Evolutionary conservation across 2,329 filamentous ascomycete genomes (phyloP).

Genomic region (Fusarium buxicola): DNA sequence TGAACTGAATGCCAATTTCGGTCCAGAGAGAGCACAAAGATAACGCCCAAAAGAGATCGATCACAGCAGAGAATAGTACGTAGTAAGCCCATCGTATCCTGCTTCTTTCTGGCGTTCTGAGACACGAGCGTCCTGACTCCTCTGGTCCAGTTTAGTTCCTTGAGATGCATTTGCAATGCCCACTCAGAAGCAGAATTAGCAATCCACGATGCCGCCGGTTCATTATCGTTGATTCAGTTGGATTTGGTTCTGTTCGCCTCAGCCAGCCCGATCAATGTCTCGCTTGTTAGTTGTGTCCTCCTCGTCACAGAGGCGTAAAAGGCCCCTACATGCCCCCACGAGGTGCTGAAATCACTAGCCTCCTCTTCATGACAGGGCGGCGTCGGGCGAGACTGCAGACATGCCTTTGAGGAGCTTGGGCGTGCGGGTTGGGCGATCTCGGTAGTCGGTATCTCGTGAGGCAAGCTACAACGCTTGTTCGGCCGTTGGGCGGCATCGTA

Average conservation of each 20-base stretch:
- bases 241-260: slow-evolving; percentile 8
- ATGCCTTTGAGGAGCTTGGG: slow-evolving; percentile 7
- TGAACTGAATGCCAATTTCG: slow-evolving; percentile 1
- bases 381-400: slow-evolving; percentile 25
- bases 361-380: slow-evolving; percentile 26
- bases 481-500: slow-evolving; percentile 26
- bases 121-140: slow-evolving; percentile 29
- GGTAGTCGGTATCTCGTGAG: slow-evolving; percentile 14
- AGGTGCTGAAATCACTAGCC: slow-evolving; percentile 33
- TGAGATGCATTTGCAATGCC: slow-evolving; percentile 22
- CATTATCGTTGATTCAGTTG: slow-evolving; percentile 32
- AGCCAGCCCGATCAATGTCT: slow-evolving; percentile 29
- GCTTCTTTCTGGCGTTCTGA: slow-evolving; percentile 30
- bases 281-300: slow-evolving; percentile 29
- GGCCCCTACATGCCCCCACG: slow-evolving; percentile 1
- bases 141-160: slow-evolving; percentile 3
- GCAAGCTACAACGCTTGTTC: slow-evolving; percentile 3
- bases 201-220: slow-evolving; percentile 16
- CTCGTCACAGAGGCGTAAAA: slow-evolving; percentile 17
- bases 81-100: slow-evolving; percentile 15
- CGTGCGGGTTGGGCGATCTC: slow-evolving; percentile 12
- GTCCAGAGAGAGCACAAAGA: slow-evolving; percentile 15
- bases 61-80: slow-evolving; percentile 4
- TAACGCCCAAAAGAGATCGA: slow-evolving; percentile 5
- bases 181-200: slow-evolving; percentile 17